A percentile compares a stretch with the other conserved stretches of the same genome.
Conservation (phyloP, 2,329 filamentous ascomycete genomes). For the Exophiala spinifera region DNA sequence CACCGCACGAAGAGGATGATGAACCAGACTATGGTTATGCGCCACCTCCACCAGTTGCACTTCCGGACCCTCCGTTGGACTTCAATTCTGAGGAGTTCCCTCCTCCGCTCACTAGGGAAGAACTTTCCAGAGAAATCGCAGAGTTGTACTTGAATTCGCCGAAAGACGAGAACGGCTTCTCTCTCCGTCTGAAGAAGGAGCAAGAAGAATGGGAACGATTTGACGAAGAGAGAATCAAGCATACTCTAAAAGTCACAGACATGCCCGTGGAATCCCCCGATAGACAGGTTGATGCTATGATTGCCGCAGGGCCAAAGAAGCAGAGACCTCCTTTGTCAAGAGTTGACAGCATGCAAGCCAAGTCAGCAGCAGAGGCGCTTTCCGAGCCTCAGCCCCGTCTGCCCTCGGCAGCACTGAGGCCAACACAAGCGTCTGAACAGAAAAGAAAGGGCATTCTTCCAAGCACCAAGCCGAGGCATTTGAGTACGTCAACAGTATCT, state of each 20-base stretch:
- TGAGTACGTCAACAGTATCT: conserved; percentile 45
- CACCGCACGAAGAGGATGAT: conserved; percentile 50
- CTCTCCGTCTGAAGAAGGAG: conserved; percentile 60
- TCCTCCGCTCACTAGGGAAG: conserved; percentile 50
- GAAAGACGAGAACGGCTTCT: conserved; percentile 55
- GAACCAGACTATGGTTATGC: conserved; percentile 86
- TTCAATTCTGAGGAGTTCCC: conserved; percentile 49
- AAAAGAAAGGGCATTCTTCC: conserved; percentile 39
- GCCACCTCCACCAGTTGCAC: conserved; percentile 62
- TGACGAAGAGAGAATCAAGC: conserved; percentile 58
- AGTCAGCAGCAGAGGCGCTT: conserved; percentile 41
- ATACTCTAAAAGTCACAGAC: conserved; percentile 29
- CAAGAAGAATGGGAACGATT: conserved; percentile 68
- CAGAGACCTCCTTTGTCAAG: conserved; percentile 26
- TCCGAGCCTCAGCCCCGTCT: conserved; percentile 33
- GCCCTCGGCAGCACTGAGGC: conserved; percentile 33
- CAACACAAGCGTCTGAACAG: conserved; percentile 38
- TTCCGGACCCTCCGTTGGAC: conserved; percentile 46
- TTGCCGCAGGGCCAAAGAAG: conserved; percentile 60
- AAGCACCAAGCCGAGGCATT: conserved; percentile 4
- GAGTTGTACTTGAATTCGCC: conserved; percentile 49
- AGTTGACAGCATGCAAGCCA: conserved; percentile 41
- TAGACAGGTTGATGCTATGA: conserved; percentile 62
- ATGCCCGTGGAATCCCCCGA: conserved; percentile 32
- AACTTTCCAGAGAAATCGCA: conserved; percentile 54